Evolutionary conservation across 805 yeast species (phyloP).

Genomic region (Metschnikowia peoriensis): DNA sequence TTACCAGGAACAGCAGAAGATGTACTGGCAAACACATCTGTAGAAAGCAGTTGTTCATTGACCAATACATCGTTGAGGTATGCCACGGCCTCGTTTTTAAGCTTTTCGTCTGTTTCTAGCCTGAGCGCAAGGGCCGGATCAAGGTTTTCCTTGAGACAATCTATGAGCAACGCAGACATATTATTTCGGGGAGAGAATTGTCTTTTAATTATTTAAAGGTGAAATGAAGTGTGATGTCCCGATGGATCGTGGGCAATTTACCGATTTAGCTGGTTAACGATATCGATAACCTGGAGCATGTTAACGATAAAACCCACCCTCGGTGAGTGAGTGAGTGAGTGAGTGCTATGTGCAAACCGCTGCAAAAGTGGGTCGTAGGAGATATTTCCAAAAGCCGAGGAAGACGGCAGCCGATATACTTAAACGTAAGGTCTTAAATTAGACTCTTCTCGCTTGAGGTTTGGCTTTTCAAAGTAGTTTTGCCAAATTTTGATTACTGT

Average conservation of each 20-base stretch:
- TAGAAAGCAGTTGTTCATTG: conserved; percentile 46
- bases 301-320: background rate
- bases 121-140: conserved; percentile 22
- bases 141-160: conserved; percentile 28
- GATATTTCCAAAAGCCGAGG: background rate
- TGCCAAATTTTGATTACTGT: too few relatives aligned
- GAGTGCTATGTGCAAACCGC: background rate
- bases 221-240: too few relatives aligned
- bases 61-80: conserved; percentile 44
- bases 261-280: too few relatives aligned
- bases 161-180: conserved; percentile 36
- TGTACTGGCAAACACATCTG: conserved; percentile 44
- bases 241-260: too few relatives aligned
- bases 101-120: conserved; percentile 21
- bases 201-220: too few relatives aligned
- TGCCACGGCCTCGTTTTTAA: conserved; percentile 22
- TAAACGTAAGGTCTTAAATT: too few relatives aligned
- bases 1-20: conserved; percentile 18
- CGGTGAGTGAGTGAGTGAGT: background rate
- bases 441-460: too few relatives aligned
- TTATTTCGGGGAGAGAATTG: background rate
- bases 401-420: background rate
- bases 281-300: too few relatives aligned
- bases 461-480: too few relatives aligned
- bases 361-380: background rate